Evolutionary conservation across 225 moss, liverwort and hornwort genomes (phyloP), one percentile per base, ranked within the genome.

Genomic region (Rhytidiadelphus loreus): DNA sequence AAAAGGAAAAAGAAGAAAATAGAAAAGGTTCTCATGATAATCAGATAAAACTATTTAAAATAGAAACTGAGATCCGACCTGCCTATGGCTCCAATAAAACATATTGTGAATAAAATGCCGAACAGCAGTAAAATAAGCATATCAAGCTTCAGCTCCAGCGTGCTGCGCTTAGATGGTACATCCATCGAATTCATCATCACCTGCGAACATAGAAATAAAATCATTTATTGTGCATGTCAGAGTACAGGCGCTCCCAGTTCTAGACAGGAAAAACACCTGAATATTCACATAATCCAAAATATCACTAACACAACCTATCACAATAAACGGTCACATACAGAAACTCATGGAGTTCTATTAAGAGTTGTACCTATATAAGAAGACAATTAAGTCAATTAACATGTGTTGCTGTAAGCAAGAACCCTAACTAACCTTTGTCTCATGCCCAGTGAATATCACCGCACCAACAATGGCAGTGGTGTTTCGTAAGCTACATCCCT

Each of bases 141-240:
- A 91, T 98, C 98, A 86, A 98, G 96, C 88, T 96, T 93, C 85
- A 96, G 90, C 87, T 98, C 98, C 92, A 98, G 85, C 37, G 96
- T 98, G 90, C 98, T 98, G 77, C 98, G 95, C 89, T 98, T 98
- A 57, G 98, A 98, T 69, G 98, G 98, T 62, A 98, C 98, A 87
- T 95, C 96, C 98, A 98, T 98, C 29, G 98, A 94, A 91, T 98
- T 98, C 98, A 98, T 98, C 98, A 98, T 98, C 90, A 98, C 98
- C 96, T 96, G 90, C 84, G 28, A 83, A 83, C 80, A 91, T 66
- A 80, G 39, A 73, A 39, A 79, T 80, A 81, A 56, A 83, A 75
- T 83, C 28, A 39, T 48, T 83, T 76, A 68, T 62, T 78, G 68
- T 30, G 33, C 65, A 83, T 56, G 33, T 66, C 61, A 87, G 44